Conservation (phyloP, 75 land plant species). For the Larix kaempferi region DNA sequence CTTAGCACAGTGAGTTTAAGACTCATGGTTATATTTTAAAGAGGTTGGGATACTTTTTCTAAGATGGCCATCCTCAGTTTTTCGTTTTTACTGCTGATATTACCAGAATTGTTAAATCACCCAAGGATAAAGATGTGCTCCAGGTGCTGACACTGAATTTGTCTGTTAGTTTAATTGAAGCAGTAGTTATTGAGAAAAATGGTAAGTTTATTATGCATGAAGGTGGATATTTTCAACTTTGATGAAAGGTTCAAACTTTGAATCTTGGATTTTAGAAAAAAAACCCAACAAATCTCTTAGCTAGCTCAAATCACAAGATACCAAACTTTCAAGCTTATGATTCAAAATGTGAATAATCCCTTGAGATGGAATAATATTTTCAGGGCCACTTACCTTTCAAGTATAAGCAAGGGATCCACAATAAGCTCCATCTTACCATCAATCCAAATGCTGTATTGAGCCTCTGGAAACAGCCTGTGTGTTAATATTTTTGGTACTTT, state of each 20-base stretch:
- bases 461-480: conserved; percentile 90
- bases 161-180: no score
- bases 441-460: conserved; percentile 92
- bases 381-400: conserved; percentile 68
- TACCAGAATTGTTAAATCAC: no score
- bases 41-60: no score
- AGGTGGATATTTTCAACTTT: neutral
- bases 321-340: neutral
- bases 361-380: neutral
- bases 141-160: no score
- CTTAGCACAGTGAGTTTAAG: no score
- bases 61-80: no score
- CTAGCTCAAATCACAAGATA: neutral
- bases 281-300: neutral
- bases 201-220: no score
- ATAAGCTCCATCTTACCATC: conserved; percentile 99
- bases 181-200: no score
- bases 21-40: no score
- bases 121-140: no score
- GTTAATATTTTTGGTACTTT: conserved; percentile 93
- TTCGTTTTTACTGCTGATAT: no score
- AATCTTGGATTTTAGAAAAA: neutral
- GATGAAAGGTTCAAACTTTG: neutral
- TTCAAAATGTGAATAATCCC: neutral
- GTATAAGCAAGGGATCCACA: conserved; percentile 88